Percentiles rank a stretch among this genome's conserved stretches.
phyloP scores from a whole-genome alignment of 1,284 basidiomycete genomes.

The Afroboletus lepidellus region DNA sequence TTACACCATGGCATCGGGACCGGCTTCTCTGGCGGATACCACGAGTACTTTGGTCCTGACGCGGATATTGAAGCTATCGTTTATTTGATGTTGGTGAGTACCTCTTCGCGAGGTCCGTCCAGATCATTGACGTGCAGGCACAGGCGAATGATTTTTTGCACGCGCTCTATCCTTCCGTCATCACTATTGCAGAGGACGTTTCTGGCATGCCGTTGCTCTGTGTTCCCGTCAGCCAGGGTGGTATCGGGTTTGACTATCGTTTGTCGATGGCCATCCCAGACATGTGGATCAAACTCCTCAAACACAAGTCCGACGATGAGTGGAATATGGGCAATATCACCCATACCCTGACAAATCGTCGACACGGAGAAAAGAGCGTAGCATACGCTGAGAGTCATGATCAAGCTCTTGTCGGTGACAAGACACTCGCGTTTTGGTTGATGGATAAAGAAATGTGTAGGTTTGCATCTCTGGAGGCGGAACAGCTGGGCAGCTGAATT shows the following conservation, averaged over 20 bases:
- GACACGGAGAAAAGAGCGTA: slow-evolving; percentile 88
- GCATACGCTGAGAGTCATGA: slow-evolving; percentile 97
- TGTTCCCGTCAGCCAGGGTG: slow-evolving; percentile 76
- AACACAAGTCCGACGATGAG: slow-evolving; percentile 84
- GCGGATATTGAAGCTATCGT: slow-evolving; percentile 90
- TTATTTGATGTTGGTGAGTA: slow-evolving; percentile 92
- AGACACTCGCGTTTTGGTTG: slow-evolving; percentile 97
- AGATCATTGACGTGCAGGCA: slow-evolving; percentile 13
- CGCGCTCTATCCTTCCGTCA: slow-evolving; percentile 70
- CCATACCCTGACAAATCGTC: slow-evolving; percentile 87
- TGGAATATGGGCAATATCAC: slow-evolving; percentile 91
- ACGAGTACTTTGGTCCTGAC: slow-evolving; percentile 91
- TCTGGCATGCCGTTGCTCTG: slow-evolving; percentile 98
- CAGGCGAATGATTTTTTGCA: slow-evolving; percentile 96
- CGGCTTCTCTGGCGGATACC: slow-evolving; percentile 96
- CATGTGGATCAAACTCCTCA: slow-evolving; percentile 99
- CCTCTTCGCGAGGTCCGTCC: background rate
- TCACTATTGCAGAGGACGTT: slow-evolving; percentile 97
- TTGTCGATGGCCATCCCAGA: slow-evolving; percentile 98
- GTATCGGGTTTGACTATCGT: slow-evolving; percentile 96
- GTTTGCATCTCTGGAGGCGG: slow-evolving; percentile 20
- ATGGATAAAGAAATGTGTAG: slow-evolving; percentile 99
- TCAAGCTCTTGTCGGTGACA: slow-evolving; percentile 97
- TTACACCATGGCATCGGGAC: slow-evolving; percentile 95
- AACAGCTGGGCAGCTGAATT: slow-evolving; percentile 30